Evolutionary conservation across 768 basidiomycete species (phyloP), one percentile per base, ranked within the genome.

Genomic region (Pilatotrama ljubarskyi): DNA sequence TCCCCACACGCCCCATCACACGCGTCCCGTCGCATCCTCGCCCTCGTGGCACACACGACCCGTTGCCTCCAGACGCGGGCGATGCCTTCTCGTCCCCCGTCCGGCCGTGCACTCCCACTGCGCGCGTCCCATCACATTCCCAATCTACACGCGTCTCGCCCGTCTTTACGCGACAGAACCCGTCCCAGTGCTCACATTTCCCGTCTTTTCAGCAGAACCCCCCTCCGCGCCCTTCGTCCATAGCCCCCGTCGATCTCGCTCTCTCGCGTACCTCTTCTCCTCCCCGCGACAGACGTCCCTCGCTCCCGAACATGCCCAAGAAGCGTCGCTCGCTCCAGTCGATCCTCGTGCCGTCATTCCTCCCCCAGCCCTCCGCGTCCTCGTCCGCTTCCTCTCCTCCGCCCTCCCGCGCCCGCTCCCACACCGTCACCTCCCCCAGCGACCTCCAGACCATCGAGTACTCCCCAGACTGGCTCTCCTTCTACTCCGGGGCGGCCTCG

Each of bases 241-340:
- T 48, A 53, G 25, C 29, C 42, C 58, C 36, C 22, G 24, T 38
- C 47, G 25, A 40, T 42, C 43, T 29, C 51, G 15, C 44, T 46
- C 52, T 32, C 53, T 55, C 62, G 51, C 62, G 56, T 59, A 58
- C 56, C 62, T 59, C 52, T 29, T 18, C 56, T 29, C 36, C 50
- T 24, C 22, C 51, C 20, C 20, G 29, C 35, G 20, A 13, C 10
- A 9, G 25, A 5, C 49, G 35, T 9, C 15, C 55, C 51, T 41
- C 48, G 40, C 58, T 37, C 51, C 55, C 52, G 48, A 74, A 60
- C 62, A 80, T 81, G 77, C 70, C 78, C 46, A 80, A 76, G 72
- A 81, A 79, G 70, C 81, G 81, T 51, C 79, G 78, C 48, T 85
- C 84, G 5, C 69, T 85, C 57, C 81, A 82, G 66, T 77, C 81